Conservation (phyloP, 345 rosid genomes). For the Raphanus raphanistrum region DNA sequence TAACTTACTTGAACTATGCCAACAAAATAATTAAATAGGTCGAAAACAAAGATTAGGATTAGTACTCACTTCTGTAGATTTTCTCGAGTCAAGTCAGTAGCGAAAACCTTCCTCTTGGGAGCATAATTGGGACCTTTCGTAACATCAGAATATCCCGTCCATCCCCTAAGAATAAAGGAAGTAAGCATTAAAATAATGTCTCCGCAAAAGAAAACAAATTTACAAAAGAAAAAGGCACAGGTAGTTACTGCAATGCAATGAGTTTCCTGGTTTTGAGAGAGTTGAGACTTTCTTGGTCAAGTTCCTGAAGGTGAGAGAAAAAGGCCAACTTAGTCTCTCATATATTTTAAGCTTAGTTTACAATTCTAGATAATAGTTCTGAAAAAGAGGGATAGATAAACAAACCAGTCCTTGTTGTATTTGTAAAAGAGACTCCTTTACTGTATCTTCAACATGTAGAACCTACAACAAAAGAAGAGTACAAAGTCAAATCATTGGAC, state of each 20-base stretch:
- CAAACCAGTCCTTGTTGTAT: slow-evolving; percentile 62
- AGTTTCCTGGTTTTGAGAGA: slow-evolving; percentile 85
- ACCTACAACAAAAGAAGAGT: slow-evolving; percentile 48
- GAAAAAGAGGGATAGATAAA: background rate
- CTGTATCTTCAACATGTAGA: slow-evolving; percentile 76
- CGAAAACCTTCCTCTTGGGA: slow-evolving; percentile 66
- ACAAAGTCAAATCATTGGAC: background rate
- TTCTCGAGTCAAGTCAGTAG: slow-evolving; percentile 90
- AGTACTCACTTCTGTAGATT: slow-evolving; percentile 70
- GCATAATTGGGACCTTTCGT: slow-evolving; percentile 84
- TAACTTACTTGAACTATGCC: background rate
- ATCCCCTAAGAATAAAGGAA: slow-evolving; percentile 46
- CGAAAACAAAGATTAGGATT: background rate
- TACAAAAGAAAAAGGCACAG: slow-evolving; percentile 16
- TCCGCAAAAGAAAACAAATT: slow-evolving; percentile 8
- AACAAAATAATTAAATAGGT: background rate
- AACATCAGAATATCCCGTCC: slow-evolving; percentile 75
- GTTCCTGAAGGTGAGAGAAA: slow-evolving; percentile 45
- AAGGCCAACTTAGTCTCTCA: background rate
- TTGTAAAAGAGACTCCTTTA: slow-evolving; percentile 58
- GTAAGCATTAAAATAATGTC: background rate
- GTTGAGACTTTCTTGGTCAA: slow-evolving; percentile 54
- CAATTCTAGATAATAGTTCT: background rate
- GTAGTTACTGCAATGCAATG: slow-evolving; percentile 55
- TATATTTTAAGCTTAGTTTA: background rate